A percentile compares a stretch with the other conserved stretches of the same genome.
Conservation (phyloP, 768 basidiomycete genomes). For the Rhizopogon vinicolor region DNA sequence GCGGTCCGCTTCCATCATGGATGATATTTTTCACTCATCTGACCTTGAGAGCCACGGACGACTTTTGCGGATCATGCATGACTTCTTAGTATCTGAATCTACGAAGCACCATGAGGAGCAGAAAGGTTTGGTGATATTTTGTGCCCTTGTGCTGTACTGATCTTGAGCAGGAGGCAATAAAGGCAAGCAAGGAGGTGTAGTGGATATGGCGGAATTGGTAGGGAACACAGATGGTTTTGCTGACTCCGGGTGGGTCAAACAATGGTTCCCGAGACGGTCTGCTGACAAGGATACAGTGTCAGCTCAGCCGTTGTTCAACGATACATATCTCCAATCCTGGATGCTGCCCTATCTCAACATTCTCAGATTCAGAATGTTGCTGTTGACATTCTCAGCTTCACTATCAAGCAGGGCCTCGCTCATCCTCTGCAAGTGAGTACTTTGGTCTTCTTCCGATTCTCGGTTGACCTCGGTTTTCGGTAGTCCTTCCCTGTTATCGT, state of each 20-base stretch:
- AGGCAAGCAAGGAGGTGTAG: constrained; percentile 32
- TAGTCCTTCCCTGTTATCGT: constrained; percentile 91
- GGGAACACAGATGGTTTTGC: constrained; percentile 96
- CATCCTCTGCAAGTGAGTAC: constrained; percentile 81
- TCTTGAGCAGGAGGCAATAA: constrained; percentile 10
- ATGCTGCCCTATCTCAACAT: constrained; percentile 72
- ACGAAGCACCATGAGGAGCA: constrained; percentile 69
- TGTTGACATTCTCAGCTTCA: constrained; percentile 88
- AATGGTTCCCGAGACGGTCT: background rate
- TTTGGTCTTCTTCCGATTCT: background rate
- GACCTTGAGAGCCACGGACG: constrained; percentile 72
- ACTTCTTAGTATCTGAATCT: constrained; percentile 83
- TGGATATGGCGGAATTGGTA: constrained; percentile 91
- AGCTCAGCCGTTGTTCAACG: constrained; percentile 94
- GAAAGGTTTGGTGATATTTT: constrained; percentile 44
- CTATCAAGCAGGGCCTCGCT: constrained; percentile 91
- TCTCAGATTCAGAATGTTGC: constrained; percentile 74
- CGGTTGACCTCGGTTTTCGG: constrained; percentile 1
- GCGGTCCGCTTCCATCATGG: constrained; percentile 80
- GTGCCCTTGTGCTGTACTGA: background rate
- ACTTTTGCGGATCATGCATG: constrained; percentile 84
- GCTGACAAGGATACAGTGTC: constrained; percentile 48
- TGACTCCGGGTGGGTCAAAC: constrained; percentile 78
- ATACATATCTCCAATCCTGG: constrained; percentile 77
- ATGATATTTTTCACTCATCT: constrained; percentile 72